Conservation (phyloP, 805 yeast species). For the Ogataea trehalophila region DNA sequence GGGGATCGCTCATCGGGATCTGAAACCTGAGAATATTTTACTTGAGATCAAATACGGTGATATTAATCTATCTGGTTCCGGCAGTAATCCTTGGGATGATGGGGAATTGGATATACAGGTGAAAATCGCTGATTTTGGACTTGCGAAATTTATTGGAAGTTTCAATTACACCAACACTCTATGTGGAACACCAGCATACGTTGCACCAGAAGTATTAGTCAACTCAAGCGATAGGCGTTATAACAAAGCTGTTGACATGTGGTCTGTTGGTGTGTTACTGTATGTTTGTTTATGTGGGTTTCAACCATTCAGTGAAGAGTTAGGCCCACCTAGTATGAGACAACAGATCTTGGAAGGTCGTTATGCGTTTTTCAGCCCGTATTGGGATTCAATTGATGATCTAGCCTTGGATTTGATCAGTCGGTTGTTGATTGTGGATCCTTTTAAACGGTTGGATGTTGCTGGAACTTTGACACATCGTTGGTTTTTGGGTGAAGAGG, state of each 20-base stretch:
- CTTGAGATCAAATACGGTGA: conserved; percentile 41
- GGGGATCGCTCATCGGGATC: conserved; percentile 88
- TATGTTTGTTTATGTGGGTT: conserved; percentile 81
- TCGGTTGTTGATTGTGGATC: conserved; percentile 51
- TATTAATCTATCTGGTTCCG: no score
- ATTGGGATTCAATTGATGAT: conserved; percentile 71
- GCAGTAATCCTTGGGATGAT: conserved; percentile 47
- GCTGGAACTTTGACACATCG: conserved; percentile 35
- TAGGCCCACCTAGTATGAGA: conserved; percentile 74
- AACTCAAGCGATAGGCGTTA: conserved; percentile 51
- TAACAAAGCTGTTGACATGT: conserved; percentile 69
- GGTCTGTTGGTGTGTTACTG: conserved; percentile 77
- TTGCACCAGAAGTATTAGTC: conserved; percentile 70
- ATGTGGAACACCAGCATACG: conserved; percentile 86
- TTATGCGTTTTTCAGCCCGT: conserved; percentile 73
- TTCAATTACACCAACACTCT: conserved; percentile 68
- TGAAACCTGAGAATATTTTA: conserved; percentile 88
- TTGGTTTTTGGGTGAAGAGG: conserved; percentile 34
- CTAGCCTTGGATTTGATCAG: conserved; percentile 61
- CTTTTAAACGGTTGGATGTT: conserved; percentile 39
- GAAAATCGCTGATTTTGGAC: conserved; percentile 81
- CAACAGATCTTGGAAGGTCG: conserved; percentile 66
- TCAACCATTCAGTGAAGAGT: conserved; percentile 79
- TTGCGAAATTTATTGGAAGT: conserved; percentile 66
- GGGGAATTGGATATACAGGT: conserved; percentile 58